phyloP scores from a whole-genome alignment of 2,329 filamentous ascomycete species.

The Claviceps pazoutovae region DNA sequence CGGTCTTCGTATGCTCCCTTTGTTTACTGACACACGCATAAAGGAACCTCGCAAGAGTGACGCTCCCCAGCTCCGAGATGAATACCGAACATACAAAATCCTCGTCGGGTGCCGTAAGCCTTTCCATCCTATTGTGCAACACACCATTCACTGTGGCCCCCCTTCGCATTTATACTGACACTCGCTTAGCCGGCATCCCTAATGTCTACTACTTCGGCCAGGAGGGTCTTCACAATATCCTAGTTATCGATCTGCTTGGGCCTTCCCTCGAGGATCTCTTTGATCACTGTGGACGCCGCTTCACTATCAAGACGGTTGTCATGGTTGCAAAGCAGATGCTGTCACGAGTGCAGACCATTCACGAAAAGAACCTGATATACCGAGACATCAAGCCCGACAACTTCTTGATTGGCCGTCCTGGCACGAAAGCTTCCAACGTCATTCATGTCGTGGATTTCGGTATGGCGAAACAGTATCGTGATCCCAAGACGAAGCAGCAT shows the following conservation, averaged over 20 bases:
- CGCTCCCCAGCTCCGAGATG: conserved; percentile 91
- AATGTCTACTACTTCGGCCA: conserved; percentile 99
- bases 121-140: neutral
- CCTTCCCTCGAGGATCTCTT: conserved; percentile 95
- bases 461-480: conserved; percentile 98
- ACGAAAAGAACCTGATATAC: conserved; percentile 99
- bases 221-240: conserved; percentile 99
- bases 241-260: conserved; percentile 94
- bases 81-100: conserved; percentile 99
- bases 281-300: conserved; percentile 99
- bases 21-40: conserved; percentile 2
- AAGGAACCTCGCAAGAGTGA: conserved; percentile 98
- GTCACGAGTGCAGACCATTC: conserved; percentile 98
- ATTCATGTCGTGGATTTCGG: conserved; percentile 98
- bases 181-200: conserved; percentile 58
- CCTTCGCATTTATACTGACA: neutral
- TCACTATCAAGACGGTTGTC: conserved; percentile 97
- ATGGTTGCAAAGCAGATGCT: conserved; percentile 96
- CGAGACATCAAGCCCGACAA: conserved; percentile 99
- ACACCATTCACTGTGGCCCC: neutral
- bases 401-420: conserved; percentile 94
- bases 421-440: conserved; percentile 89
- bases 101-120: conserved; percentile 92
- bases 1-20: neutral
- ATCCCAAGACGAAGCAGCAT: conserved; percentile 98